Conservation (phyloP, 2,329 filamentous ascomycete species). For the Tympanopsis confertula region DNA sequence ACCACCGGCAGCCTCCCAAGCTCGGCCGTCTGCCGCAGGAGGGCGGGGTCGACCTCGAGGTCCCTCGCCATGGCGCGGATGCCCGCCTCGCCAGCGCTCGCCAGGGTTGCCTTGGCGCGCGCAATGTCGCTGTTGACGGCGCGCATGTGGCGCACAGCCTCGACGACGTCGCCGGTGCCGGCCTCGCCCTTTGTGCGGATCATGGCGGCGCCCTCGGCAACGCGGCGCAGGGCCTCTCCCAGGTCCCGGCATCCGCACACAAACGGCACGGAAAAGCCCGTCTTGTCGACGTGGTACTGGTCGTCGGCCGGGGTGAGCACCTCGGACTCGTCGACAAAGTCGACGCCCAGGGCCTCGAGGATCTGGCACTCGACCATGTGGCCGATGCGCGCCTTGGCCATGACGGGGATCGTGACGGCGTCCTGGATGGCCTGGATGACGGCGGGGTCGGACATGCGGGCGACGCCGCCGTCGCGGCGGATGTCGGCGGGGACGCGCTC, state of each 20-base stretch:
- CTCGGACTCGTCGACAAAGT: conserved; percentile 98
- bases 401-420: conserved; percentile 92
- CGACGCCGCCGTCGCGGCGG: conserved; percentile 79
- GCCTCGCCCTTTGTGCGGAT: conserved; percentile 98
- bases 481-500: conserved; percentile 97
- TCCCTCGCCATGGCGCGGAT: conserved; percentile 68
- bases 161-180: conserved; percentile 90
- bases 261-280: conserved; percentile 71
- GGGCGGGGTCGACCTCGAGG: conserved; percentile 63
- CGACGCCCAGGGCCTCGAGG: conserved; percentile 84
- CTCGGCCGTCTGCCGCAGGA: conserved; percentile 79
- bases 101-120: conserved; percentile 64
- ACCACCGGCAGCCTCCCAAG: conserved; percentile 84
- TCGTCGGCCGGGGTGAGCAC: conserved; percentile 92
- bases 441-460: conserved; percentile 87
- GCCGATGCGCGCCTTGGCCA: conserved; percentile 96
- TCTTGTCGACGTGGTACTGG: conserved; percentile 83
- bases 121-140: conserved; percentile 76
- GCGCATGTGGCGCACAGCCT: conserved; percentile 93
- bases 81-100: conserved; percentile 34
- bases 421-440: conserved; percentile 95
- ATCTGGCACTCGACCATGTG: conserved; percentile 99
- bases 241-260: conserved; percentile 94
- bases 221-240: conserved; percentile 80
- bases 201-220: conserved; percentile 93